phyloP scores from a whole-genome alignment of 306 rosid species.

The Senna siamea region DNA sequence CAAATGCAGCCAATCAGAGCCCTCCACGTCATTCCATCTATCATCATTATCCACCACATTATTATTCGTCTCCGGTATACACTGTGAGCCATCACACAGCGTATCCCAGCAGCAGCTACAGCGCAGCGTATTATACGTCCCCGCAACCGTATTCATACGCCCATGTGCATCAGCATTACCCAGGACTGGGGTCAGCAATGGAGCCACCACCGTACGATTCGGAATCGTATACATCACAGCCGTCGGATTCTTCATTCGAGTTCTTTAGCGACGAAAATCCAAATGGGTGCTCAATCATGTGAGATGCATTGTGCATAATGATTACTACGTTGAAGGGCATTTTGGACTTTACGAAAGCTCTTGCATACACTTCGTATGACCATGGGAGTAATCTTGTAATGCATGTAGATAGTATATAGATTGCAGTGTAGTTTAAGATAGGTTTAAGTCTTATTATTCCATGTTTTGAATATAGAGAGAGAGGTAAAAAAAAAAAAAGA shows the following conservation, averaged over 20 bases:
- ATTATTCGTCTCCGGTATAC: conserved; percentile 41
- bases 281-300: conserved; percentile 74
- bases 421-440: not conserved
- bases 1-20: conserved; percentile 42
- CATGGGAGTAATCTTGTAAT: conserved; percentile 38
- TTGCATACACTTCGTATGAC: conserved; percentile 38
- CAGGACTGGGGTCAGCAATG: conserved; percentile 27
- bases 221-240: conserved; percentile 43
- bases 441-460: not conserved
- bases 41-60: conserved; percentile 49
- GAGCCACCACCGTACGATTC: conserved; percentile 39
- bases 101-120: conserved; percentile 48
- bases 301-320: conserved; percentile 25
- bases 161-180: conserved; percentile 31
- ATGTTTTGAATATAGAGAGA: not conserved
- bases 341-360: conserved; percentile 5
- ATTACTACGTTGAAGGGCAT: not conserved
- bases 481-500: not conserved
- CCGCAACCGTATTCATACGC: conserved; percentile 50
- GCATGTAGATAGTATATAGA: conserved; percentile 28
- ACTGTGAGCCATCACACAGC: conserved; percentile 55
- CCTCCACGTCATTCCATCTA: conserved; percentile 47
- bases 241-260: conserved; percentile 65
- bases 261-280: conserved; percentile 91
- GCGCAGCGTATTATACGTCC: conserved; percentile 54